Percentiles rank a stretch among this genome's conserved stretches.
Evolutionary conservation across 2,329 filamentous ascomycete species (phyloP).

Genomic region (Colletotrichum phormii): DNA sequence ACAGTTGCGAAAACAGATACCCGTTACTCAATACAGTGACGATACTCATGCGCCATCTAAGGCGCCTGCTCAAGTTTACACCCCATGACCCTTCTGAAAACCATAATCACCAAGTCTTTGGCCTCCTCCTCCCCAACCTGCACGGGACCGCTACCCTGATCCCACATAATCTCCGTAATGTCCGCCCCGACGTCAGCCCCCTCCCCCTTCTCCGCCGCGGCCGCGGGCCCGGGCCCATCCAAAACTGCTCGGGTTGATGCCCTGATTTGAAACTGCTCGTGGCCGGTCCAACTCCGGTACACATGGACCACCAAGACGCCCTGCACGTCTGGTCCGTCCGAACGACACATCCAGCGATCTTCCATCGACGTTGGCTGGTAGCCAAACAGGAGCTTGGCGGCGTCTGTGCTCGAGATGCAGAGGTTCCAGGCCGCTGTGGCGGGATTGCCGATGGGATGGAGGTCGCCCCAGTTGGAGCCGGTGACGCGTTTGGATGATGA

Average conservation of each 20-base stretch:
- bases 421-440: constrained; percentile 1
- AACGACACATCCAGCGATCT: constrained; percentile 24
- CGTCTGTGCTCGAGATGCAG: neutral
- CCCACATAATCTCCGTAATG: constrained; percentile 20
- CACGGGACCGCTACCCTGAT: neutral
- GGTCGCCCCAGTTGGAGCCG: constrained; percentile 1
- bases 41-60: too few species aligned
- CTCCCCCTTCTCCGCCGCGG: neutral
- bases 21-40: too few species aligned
- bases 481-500: neutral
- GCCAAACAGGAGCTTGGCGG: constrained; percentile 6
- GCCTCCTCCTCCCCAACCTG: constrained; percentile 15
- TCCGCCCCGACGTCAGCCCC: neutral
- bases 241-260: neutral
- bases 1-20: too few species aligned
- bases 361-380: constrained; percentile 25
- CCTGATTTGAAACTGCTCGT: constrained; percentile 16
- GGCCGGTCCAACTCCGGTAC: constrained; percentile 16
- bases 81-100: too few species aligned
- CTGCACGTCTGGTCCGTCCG: constrained; percentile 7
- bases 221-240: neutral
- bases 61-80: too few species aligned
- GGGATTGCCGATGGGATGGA: constrained; percentile 8
- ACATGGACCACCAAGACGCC: constrained; percentile 11
- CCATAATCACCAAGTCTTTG: neutral